These are phyloP conservation scores for Apiotrichum siamense DNA, from an alignment of 1,284 basidiomycete genomes.

Conservation along the genomic window DNA sequence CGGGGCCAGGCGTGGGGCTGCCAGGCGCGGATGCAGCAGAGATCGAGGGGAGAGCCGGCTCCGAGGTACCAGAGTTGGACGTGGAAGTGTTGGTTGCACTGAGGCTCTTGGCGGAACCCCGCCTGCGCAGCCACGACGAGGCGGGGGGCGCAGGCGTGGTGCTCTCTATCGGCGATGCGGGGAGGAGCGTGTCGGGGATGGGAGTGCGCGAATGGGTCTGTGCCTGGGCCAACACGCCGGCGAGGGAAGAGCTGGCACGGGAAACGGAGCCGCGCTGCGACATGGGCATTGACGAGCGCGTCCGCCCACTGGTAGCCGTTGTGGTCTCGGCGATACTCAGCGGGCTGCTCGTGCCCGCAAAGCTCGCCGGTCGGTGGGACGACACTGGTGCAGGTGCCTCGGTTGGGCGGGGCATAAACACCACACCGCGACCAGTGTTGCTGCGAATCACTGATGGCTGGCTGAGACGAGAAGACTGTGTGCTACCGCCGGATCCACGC, in stretches of 20 bases:
- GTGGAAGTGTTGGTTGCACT: not conserved
- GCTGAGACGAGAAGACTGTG: too few species aligned
- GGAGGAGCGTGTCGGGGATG: not conserved
- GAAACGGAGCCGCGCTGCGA: not conserved
- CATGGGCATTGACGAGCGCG: not conserved
- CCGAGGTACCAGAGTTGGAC: not conserved
- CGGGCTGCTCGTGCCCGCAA: not conserved
- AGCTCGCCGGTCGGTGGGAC: not conserved
- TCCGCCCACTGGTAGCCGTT: too few species aligned
- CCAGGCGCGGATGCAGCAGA: not conserved
- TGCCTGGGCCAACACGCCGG: not conserved
- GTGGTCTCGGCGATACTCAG: not conserved
- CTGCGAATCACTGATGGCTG: constrained; percentile 22
- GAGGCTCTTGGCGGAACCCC: not conserved
- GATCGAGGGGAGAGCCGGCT: not conserved
- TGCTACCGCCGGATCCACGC: too few species aligned
- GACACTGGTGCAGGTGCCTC: not conserved
- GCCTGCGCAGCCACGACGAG: not conserved
- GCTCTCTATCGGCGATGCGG: not conserved
- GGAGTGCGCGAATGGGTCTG: not conserved
- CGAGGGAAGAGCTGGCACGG: not conserved
- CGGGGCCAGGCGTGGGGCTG: not conserved
- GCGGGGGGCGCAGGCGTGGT: not conserved
- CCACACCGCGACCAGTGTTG: constrained; percentile 17
- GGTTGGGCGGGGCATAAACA: constrained; percentile 8